Evolutionary conservation across 257 asterid genomes (phyloP).

Genomic region (Forsythia suspensa): DNA sequence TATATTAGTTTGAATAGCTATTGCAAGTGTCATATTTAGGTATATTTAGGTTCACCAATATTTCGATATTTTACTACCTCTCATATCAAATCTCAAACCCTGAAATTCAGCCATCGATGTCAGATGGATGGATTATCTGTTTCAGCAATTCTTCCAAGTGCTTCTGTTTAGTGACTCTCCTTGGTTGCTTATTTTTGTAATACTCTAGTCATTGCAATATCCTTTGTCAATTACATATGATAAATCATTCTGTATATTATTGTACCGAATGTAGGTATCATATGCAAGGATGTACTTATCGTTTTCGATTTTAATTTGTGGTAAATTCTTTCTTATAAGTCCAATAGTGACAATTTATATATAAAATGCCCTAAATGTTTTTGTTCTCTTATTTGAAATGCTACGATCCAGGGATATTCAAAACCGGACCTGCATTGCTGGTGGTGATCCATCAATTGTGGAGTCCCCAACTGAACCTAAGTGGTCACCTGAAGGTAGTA

Average conservation of each 20-base stretch:
- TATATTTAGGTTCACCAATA: neutral
- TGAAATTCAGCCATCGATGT: neutral
- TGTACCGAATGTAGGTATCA: neutral
- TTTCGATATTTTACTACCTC: neutral
- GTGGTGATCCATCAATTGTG: conserved; percentile 69
- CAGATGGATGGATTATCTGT: neutral
- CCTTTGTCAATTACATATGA: neutral
- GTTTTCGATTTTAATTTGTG: neutral
- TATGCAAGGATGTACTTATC: conserved; percentile 11
- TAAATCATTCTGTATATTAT: neutral
- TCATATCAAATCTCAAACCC: neutral
- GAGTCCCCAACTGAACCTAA: conserved; percentile 97
- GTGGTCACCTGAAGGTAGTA: conserved; percentile 95
- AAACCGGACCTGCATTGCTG: conserved; percentile 79
- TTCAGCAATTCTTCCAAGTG: neutral
- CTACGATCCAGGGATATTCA: conserved; percentile 53
- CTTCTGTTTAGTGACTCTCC: neutral
- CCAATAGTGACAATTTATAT: neutral
- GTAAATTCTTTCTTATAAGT: conserved; percentile 1
- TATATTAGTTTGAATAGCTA: neutral
- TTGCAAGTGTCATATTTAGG: neutral
- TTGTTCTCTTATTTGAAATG: conserved; percentile 7
- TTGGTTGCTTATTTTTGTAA: neutral
- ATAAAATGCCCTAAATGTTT: neutral
- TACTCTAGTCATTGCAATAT: neutral